A percentile compares a stretch with the other conserved stretches of the same genome.
Evolutionary conservation across 805 yeast genomes (phyloP).

Genomic region (Pichia phayaonensis): DNA sequence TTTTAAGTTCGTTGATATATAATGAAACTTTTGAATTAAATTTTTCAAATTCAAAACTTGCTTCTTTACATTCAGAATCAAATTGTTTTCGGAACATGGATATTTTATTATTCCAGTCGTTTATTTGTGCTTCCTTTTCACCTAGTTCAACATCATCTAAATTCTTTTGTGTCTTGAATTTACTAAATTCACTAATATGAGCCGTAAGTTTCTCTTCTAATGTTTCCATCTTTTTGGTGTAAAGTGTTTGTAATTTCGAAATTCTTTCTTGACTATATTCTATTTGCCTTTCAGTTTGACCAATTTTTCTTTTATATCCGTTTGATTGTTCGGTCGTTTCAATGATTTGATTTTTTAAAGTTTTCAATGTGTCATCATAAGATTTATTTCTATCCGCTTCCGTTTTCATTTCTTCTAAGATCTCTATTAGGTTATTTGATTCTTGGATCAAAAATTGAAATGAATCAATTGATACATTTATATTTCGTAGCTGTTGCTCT

Average conservation of each 20-base stretch:
- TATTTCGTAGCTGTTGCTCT: slow-evolving; percentile 43
- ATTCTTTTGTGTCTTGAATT: slow-evolving; percentile 41
- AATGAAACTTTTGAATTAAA: slow-evolving; percentile 47
- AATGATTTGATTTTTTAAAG: slow-evolving; percentile 29
- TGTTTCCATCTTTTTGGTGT: slow-evolving; percentile 37
- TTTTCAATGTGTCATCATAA: slow-evolving; percentile 19
- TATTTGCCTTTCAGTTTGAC: slow-evolving; percentile 45
- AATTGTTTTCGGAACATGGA: slow-evolving; percentile 34
- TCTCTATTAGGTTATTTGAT: slow-evolving; percentile 33
- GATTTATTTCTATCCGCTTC: slow-evolving; percentile 37
- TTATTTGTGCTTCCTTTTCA: slow-evolving; percentile 40
- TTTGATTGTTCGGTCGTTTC: slow-evolving; percentile 34
- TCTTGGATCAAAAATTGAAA: slow-evolving; percentile 46
- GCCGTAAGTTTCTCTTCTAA: slow-evolving; percentile 35
- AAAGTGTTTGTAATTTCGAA: slow-evolving; percentile 35
- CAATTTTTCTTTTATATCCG: slow-evolving; percentile 35
- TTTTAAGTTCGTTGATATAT: slow-evolving; percentile 46
- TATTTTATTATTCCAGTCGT: slow-evolving; percentile 29
- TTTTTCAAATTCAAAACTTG: slow-evolving; percentile 46
- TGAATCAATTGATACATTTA: slow-evolving; percentile 49
- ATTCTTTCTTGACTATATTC: slow-evolving; percentile 41
- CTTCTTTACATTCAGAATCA: slow-evolving; percentile 44
- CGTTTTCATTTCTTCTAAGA: slow-evolving; percentile 42
- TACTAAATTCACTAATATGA: slow-evolving; percentile 39
- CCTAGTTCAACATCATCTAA: slow-evolving; percentile 41